Evolutionary conservation across 768 basidiomycete species (phyloP).

Genomic region (Tephrocybe sp.): DNA sequence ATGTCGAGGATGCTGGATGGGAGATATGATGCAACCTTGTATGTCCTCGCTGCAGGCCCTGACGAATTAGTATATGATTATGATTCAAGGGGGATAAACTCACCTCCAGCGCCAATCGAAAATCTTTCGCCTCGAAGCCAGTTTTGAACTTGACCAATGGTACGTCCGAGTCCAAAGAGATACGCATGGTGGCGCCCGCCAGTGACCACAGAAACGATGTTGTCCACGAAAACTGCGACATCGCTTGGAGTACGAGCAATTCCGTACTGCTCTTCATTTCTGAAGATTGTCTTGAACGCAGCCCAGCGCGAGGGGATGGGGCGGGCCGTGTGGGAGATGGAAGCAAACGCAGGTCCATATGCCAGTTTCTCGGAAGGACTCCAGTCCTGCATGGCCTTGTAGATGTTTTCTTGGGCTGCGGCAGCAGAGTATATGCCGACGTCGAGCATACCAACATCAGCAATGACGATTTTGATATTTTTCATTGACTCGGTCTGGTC

Average conservation of each 20-base stretch:
- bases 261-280: slow-evolving; percentile 38
- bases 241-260: slow-evolving; percentile 55
- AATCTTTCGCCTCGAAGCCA: slow-evolving; percentile 69
- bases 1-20: slow-evolving; percentile 64
- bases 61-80: slow-evolving; percentile 11
- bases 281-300: slow-evolving; percentile 31
- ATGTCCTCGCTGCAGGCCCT: slow-evolving; percentile 58
- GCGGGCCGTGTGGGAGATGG: slow-evolving; percentile 37
- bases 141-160: slow-evolving; percentile 48
- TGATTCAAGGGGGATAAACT: slow-evolving; percentile 18
- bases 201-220: slow-evolving; percentile 59
- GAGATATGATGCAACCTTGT: slow-evolving; percentile 67
- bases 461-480: slow-evolving; percentile 67
- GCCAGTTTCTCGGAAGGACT: slow-evolving; percentile 70
- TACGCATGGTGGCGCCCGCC: slow-evolving; percentile 48
- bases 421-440: slow-evolving; percentile 23
- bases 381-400: slow-evolving; percentile 68
- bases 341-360: slow-evolving; percentile 69
- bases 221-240: slow-evolving; percentile 56
- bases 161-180: slow-evolving; percentile 43
- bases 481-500: slow-evolving; percentile 59
- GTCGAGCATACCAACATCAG: slow-evolving; percentile 71
- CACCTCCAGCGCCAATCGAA: slow-evolving; percentile 80
- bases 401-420: slow-evolving; percentile 33
- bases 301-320: slow-evolving; percentile 28